These are phyloP conservation scores for Lipomyces starkeyi DNA, from an alignment of 805 yeast genomes.

Conservation along the genomic window DNA sequence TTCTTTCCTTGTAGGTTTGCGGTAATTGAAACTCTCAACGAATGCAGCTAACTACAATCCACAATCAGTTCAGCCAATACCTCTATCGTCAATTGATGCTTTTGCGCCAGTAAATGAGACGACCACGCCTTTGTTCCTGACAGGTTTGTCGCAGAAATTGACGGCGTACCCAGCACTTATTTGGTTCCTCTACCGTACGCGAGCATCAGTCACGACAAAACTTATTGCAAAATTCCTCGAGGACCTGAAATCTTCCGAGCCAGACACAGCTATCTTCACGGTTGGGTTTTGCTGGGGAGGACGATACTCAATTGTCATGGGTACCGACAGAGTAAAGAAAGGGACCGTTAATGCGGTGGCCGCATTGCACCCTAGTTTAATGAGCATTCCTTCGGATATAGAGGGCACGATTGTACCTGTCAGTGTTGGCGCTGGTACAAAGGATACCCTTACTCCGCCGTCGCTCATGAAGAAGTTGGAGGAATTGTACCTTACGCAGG, in stretches of 20 bases:
- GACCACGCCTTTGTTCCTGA: slow-evolving; percentile 6
- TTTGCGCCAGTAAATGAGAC: slow-evolving; percentile 13
- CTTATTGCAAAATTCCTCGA: slow-evolving; percentile 22
- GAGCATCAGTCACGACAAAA: slow-evolving; percentile 19
- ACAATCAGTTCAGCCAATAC: slow-evolving; percentile 17
- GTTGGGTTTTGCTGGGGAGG: slow-evolving; percentile 38
- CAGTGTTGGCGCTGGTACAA: slow-evolving; percentile 22
- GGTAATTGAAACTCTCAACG: neutral
- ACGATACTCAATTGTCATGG: slow-evolving; percentile 21
- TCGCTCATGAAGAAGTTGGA: slow-evolving; percentile 13
- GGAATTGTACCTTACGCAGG: slow-evolving; percentile 3
- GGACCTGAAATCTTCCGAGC: slow-evolving; percentile 7
- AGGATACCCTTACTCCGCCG: slow-evolving; percentile 12
- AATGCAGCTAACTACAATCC: neutral
- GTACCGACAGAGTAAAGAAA: slow-evolving; percentile 6
- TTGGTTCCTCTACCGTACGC: slow-evolving; percentile 7
- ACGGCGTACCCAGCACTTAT: slow-evolving; percentile 1
- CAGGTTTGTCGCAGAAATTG: neutral
- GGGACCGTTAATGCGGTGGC: slow-evolving; percentile 30
- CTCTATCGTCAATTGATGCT: slow-evolving; percentile 8
- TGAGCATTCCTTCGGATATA: slow-evolving; percentile 24
- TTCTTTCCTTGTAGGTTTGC: slow-evolving; percentile 19
- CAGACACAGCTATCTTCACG: slow-evolving; percentile 16
- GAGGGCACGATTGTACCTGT: slow-evolving; percentile 23
- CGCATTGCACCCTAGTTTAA: slow-evolving; percentile 26